These are phyloP conservation scores for Rhododendron vialii DNA, from an alignment of 148 eudicot species.

Conservation along the genomic window DNA sequence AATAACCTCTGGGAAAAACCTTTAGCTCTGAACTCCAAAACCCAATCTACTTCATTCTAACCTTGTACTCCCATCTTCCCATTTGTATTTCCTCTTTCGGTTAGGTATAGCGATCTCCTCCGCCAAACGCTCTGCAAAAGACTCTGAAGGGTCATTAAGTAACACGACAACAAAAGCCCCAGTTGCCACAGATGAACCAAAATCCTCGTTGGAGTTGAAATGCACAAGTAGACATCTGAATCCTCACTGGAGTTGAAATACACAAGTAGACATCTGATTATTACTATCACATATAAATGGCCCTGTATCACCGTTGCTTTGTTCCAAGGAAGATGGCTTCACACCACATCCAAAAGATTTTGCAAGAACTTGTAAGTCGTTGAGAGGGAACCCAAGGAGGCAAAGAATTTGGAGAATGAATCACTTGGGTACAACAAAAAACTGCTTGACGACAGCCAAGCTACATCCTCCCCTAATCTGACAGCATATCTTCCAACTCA, in stretches of 20 bases:
- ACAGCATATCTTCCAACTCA: slow-evolving; percentile 84
- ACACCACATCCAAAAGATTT: neutral
- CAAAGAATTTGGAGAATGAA: neutral
- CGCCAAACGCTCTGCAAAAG: neutral
- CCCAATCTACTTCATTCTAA: neutral
- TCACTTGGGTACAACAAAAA: neutral
- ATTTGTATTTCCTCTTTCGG: neutral
- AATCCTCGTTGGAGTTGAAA: neutral
- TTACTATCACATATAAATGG: neutral
- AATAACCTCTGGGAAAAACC: neutral
- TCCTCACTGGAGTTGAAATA: neutral
- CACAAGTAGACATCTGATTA: neutral
- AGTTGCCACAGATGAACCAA: neutral
- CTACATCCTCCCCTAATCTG: slow-evolving; percentile 41
- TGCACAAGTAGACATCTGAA: neutral
- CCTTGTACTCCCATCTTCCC: neutral
- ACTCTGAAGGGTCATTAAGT: neutral
- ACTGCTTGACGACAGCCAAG: neutral
- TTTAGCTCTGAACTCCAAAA: neutral
- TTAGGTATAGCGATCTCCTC: neutral
- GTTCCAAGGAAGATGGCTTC: neutral
- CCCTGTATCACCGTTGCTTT: neutral
- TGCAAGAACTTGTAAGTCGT: neutral
- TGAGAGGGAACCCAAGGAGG: neutral
- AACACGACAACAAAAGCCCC: neutral